These are phyloP conservation scores for Chlorella vulgaris DNA, from an alignment of 139 green algal species.

Conservation along the genomic window DNA sequence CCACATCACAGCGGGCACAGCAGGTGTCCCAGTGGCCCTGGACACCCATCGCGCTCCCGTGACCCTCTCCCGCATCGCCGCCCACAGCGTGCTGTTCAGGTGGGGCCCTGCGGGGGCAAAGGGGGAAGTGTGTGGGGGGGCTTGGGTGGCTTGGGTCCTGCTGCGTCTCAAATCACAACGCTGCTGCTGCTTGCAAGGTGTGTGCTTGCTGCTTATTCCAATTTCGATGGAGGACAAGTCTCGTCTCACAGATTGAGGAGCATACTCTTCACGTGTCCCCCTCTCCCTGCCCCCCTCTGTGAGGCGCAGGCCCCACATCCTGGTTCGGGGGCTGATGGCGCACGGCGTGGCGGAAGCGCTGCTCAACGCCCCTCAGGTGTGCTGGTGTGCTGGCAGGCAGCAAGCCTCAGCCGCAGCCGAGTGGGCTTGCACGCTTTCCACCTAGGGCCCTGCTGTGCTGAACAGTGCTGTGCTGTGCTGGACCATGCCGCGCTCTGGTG, in stretches of 20 bases:
- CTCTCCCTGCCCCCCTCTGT: not conserved
- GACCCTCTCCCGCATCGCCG: conserved; percentile 27
- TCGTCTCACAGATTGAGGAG: too few relatives aligned
- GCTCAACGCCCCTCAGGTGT: conserved; percentile 54
- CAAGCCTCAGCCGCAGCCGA: too few relatives aligned
- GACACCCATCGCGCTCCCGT: conserved; percentile 42
- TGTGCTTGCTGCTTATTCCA: too few relatives aligned
- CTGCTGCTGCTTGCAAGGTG: too few relatives aligned
- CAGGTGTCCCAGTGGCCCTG: conserved; percentile 39
- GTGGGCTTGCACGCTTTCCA: too few relatives aligned
- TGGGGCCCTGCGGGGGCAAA: not conserved
- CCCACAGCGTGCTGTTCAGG: conserved; percentile 45
- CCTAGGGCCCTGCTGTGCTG: not conserved
- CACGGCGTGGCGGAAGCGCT: conserved; percentile 66
- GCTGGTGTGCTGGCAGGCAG: too few relatives aligned
- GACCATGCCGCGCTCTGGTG: not conserved
- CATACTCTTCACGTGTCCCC: not conserved
- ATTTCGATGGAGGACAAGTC: too few relatives aligned
- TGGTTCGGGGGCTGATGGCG: conserved; percentile 50
- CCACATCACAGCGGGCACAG: conserved; percentile 38
- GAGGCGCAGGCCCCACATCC: conserved; percentile 35
- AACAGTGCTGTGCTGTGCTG: too few relatives aligned
- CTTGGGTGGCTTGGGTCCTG: not conserved
- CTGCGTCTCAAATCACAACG: not conserved
- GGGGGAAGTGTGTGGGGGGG: not conserved